Percentiles rank a stretch among this genome's conserved stretches.
Evolutionary conservation across 1,139 yeast genomes (phyloP).

Genomic region (Geotrichum fermentans): DNA sequence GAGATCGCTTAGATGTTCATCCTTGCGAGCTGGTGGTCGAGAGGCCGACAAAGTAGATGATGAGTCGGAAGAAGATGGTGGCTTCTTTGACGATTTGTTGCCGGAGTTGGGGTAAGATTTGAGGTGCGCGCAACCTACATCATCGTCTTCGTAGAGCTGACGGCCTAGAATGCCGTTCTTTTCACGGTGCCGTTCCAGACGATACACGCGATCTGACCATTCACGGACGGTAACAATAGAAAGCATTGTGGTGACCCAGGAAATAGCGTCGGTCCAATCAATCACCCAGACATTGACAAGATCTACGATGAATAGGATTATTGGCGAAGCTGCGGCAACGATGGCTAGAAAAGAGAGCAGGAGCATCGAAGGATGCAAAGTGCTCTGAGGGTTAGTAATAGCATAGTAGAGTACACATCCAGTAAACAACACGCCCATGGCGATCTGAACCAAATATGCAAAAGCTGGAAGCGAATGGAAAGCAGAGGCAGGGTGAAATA

Average conservation of each 20-base stretch:
- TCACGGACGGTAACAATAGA: conserved; percentile 79
- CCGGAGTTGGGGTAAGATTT: no score
- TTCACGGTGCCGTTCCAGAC: conserved; percentile 55
- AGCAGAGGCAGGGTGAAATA: conserved; percentile 45
- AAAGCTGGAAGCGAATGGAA: conserved; percentile 69
- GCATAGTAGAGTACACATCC: conserved; percentile 60
- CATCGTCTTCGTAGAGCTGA: conserved; percentile 64
- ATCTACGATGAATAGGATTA: conserved; percentile 72
- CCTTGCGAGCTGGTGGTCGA: no score
- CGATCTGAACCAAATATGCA: conserved; percentile 70
- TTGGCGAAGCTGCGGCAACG: conserved; percentile 50
- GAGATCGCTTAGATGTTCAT: not conserved
- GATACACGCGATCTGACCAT: conserved; percentile 67
- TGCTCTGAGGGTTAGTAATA: conserved; percentile 46
- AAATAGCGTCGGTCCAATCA: conserved; percentile 66
- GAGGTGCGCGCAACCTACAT: not conserved
- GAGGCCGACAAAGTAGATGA: no score
- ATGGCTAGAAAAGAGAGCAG: conserved; percentile 53
- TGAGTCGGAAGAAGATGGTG: no score
- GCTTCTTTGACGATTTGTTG: no score
- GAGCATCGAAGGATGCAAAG: conserved; percentile 48
- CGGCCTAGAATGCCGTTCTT: conserved; percentile 72
- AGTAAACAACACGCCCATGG: conserved; percentile 67
- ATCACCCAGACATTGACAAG: conserved; percentile 69
- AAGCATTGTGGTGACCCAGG: conserved; percentile 62